A percentile compares a stretch with the other conserved stretches of the same genome.
phyloP scores from a whole-genome alignment of 345 rosid genomes.

The Hypericum androsaemum region DNA sequence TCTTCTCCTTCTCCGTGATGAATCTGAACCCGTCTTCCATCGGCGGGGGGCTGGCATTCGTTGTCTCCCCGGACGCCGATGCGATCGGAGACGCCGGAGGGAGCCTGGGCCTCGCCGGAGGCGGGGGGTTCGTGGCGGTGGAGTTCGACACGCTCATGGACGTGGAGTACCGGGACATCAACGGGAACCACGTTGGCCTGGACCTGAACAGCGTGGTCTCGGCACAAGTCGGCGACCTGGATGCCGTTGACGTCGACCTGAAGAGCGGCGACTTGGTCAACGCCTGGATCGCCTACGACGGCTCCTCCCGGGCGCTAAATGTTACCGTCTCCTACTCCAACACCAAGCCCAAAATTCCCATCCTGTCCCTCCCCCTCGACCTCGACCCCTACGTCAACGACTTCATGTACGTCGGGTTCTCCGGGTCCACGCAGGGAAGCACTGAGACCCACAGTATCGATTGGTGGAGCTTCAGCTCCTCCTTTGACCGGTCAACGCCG shows the following conservation, averaged over 20 bases:
- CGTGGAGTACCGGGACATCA: constrained; percentile 66
- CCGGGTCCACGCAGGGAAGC: constrained; percentile 98
- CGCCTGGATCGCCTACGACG: constrained; percentile 81
- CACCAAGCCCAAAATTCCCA: constrained; percentile 65
- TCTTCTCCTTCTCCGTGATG: constrained; percentile 64
- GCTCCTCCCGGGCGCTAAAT: constrained; percentile 30
- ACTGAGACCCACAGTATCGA: constrained; percentile 89
- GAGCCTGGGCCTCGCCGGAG: constrained; percentile 52
- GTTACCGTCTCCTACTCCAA: constrained; percentile 74
- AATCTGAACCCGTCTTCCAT: constrained; percentile 83
- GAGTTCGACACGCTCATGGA: constrained; percentile 97
- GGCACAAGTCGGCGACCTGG: constrained; percentile 53
- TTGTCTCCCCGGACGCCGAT: constrained; percentile 59
- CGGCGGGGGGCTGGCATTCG: constrained; percentile 92
- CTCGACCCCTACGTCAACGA: constrained; percentile 70
- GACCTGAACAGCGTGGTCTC: constrained; percentile 84
- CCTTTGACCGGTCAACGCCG: constrained; percentile 32
- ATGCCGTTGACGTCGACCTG: constrained; percentile 56
- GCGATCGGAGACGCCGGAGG: constrained; percentile 68
- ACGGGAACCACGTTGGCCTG: constrained; percentile 92
- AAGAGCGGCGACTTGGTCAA: constrained; percentile 84
- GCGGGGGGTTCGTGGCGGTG: constrained; percentile 60
- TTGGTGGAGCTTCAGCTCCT: constrained; percentile 92
- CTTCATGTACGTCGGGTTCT: constrained; percentile 91
- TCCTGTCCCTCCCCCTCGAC: constrained; percentile 50